phyloP scores from a whole-genome alignment of 805 yeast genomes.

The Lipomyces mesembrius region DNA sequence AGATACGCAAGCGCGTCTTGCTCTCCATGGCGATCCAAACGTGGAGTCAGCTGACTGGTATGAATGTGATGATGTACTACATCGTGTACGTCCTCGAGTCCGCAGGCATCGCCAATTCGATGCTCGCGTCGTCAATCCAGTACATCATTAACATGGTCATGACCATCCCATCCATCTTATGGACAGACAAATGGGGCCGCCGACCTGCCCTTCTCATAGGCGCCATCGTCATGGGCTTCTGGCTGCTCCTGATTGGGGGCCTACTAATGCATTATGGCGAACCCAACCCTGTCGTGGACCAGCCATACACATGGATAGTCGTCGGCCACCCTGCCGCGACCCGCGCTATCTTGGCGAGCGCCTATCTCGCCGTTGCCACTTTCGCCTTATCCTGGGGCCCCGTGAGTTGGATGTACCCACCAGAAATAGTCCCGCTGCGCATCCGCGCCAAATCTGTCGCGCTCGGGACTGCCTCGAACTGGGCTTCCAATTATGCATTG shows the following conservation, averaged over 20 bases:
- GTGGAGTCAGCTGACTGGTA: constrained; percentile 50
- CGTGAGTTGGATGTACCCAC: constrained; percentile 69
- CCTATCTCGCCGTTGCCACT: constrained; percentile 61
- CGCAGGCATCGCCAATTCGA: constrained; percentile 56
- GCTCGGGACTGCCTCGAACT: constrained; percentile 66
- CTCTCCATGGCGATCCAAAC: constrained; percentile 46
- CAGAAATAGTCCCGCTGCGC: constrained; percentile 64
- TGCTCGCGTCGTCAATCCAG: constrained; percentile 51
- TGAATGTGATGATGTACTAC: constrained; percentile 55
- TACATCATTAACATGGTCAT: constrained; percentile 55
- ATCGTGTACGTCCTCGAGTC: constrained; percentile 53
- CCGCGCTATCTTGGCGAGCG: constrained; percentile 54
- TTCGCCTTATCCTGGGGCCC: constrained; percentile 63
- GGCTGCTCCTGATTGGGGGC: constrained; percentile 69
- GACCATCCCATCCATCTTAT: constrained; percentile 60
- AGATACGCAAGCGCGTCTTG: constrained; percentile 39
- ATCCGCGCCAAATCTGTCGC: constrained; percentile 66
- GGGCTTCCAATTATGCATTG: constrained; percentile 67
- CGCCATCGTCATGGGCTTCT: constrained; percentile 63
- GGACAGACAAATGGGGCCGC: constrained; percentile 68
- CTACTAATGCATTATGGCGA: constrained; percentile 58
- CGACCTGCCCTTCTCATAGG: constrained; percentile 65
- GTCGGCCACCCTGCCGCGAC: constrained; percentile 60
- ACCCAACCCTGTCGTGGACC: constrained; percentile 50
- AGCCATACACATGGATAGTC: constrained; percentile 50